These are phyloP conservation scores for Cichorium intybus DNA, from an alignment of 140 eudicot genomes.

Conservation along the genomic window DNA sequence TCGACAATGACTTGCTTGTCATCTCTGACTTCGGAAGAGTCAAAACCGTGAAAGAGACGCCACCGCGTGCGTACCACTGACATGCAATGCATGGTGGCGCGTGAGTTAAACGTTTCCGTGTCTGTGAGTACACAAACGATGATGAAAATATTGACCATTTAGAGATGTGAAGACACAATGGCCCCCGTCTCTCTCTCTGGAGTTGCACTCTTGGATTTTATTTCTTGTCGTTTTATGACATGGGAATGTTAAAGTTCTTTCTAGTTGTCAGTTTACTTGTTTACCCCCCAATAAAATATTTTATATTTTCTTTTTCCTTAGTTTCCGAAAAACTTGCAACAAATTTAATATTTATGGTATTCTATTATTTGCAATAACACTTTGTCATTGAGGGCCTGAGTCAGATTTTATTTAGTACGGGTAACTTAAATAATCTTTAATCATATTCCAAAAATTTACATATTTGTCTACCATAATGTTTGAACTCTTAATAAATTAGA, in stretches of 20 bases:
- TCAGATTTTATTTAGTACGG: no score
- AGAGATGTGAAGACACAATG: background rate
- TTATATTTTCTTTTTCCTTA: background rate
- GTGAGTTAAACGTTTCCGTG: background rate
- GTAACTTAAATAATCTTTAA: no score
- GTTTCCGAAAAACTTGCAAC: background rate
- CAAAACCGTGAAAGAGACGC: background rate
- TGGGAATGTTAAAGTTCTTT: background rate
- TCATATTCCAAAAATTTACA: no score
- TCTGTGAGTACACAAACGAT: background rate
- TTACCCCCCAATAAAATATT: background rate
- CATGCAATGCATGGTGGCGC: background rate
- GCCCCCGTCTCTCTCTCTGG: background rate
- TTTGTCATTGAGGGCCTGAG: no score
- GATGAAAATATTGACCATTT: background rate
- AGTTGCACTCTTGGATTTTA: slow-evolving; percentile 1
- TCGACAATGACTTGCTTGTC: background rate
- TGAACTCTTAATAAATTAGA: no score
- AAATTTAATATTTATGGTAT: no score
- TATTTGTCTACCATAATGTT: no score
- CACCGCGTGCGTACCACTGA: background rate
- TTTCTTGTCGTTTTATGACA: background rate
- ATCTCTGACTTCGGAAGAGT: background rate
- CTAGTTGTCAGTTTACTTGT: background rate
- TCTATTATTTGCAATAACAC: no score